Evolutionary conservation across 495 filamentous ascomycete species (phyloP), one percentile per base, ranked within the genome.

Genomic region (Paragyromitra xinjiangensis): DNA sequence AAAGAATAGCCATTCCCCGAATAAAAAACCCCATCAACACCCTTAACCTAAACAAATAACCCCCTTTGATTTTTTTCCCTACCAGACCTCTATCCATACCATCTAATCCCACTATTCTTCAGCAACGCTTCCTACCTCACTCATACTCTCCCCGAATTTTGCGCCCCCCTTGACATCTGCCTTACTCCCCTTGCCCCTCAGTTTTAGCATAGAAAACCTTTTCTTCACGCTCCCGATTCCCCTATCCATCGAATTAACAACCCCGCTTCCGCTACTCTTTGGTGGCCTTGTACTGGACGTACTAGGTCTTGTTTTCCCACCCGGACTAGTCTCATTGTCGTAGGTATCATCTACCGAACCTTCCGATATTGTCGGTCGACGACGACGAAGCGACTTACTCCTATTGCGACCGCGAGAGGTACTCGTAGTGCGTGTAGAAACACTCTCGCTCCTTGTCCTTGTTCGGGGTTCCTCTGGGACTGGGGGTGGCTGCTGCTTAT

Each of bases 131-230:
- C 65, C 69, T 6, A 81, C 69, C 26, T 79, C 69, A 34, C 79
- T 76, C 82, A 83, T 58, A 87, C 83, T 72, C 85, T 86, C 68
- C 80, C 84, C 85, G 22, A 77, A 73, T 7, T 77, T 77, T 16
- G 68, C 11, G 50, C 45, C 37, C 87, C 88, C 66, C 83, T 78
- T 75, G 63, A 85, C 87, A 71, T 82, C 86, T 19, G 81, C 84
- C 82, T 87, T 89, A 80, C 89, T 90, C 37, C 82, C 84, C 85
- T 92, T 92, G 83, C 89, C 90, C 50, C 90, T 89, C 73, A 93
- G 81, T 69, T 89, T 89, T 76, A 95, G 77, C 61, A 90, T 81
- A 78, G 91, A 93, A 64, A 94, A 83, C 79, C 92, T 83, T 83
- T 91, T 93, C 84, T 88, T 88, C 66, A 94, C 87, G 72, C 88